These are phyloP conservation scores for Sporothrix protearum DNA, from an alignment of 2,329 filamentous ascomycete species.

Conservation along the genomic window DNA sequence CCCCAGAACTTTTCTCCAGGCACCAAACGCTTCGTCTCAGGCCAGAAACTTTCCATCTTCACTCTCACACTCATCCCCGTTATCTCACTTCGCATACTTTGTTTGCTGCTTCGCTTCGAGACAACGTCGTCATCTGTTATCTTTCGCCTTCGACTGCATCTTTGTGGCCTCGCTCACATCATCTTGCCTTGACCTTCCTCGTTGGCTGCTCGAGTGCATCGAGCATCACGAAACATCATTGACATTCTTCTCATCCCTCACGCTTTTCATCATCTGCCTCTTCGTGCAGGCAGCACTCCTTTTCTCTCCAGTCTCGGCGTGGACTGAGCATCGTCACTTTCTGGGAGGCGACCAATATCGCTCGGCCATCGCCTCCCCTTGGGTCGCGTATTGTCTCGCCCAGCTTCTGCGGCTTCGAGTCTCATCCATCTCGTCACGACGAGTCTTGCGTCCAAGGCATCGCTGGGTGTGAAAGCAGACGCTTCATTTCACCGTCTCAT, in stretches of 20 bases:
- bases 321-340: conserved; percentile 17
- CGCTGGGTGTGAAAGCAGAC: not conserved
- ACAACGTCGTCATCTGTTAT: conserved; percentile 5
- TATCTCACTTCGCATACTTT: conserved; percentile 20
- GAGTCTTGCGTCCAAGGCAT: not conserved
- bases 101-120: not conserved
- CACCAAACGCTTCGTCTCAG: conserved; percentile 25
- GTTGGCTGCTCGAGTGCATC: not conserved
- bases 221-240: not conserved
- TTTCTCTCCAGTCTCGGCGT: not conserved
- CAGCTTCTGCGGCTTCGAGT: not conserved
- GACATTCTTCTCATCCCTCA: not conserved
- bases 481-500: not conserved
- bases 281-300: not conserved
- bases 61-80: not conserved
- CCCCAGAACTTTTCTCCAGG: conserved; percentile 16
- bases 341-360: conserved; percentile 22
- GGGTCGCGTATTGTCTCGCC: conserved; percentile 5
- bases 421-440: not conserved
- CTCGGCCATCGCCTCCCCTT: conserved; percentile 20
- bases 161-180: not conserved
- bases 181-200: not conserved
- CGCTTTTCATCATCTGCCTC: too few species aligned
- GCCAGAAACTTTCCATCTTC: conserved; percentile 23
- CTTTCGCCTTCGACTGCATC: not conserved